Evolutionary conservation across 805 yeast species (phyloP).

Genomic region (Yarrowia divulgata): DNA sequence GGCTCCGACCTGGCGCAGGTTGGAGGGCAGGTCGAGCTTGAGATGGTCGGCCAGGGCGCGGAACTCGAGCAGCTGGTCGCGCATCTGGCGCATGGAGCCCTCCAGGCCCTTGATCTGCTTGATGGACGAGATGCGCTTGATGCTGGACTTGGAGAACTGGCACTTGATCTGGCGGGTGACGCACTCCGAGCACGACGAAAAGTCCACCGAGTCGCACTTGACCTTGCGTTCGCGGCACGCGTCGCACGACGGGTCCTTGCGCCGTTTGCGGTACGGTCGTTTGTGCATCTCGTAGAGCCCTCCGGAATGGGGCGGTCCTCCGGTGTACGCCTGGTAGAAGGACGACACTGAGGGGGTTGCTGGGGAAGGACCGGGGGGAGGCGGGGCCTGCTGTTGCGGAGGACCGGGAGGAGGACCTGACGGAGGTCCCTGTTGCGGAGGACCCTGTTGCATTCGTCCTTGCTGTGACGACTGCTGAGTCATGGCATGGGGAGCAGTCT

Average conservation of each 20-base stretch:
- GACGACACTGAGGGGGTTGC: not conserved
- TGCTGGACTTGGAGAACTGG: conserved; percentile 48
- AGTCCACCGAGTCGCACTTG: conserved; percentile 49
- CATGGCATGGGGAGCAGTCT: not conserved
- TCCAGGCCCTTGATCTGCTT: conserved; percentile 44
- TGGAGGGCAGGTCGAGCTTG: conserved; percentile 15
- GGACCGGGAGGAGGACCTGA: not conserved
- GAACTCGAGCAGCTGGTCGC: conserved; percentile 40
- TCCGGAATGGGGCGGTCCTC: conserved; percentile 10
- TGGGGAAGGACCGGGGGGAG: not conserved
- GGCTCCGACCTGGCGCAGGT: conserved; percentile 7
- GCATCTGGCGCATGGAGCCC: conserved; percentile 40
- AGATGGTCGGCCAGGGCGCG: conserved; percentile 15
- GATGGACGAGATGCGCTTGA: conserved; percentile 46
- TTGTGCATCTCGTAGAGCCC: conserved; percentile 33
- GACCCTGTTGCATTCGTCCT: too few species aligned
- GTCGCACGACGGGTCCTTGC: conserved; percentile 49
- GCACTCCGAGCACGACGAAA: conserved; percentile 48
- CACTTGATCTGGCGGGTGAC: conserved; percentile 46
- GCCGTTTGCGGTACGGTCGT: conserved; percentile 47
- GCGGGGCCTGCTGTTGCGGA: not conserved
- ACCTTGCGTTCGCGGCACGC: conserved; percentile 49
- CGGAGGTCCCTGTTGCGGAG: not conserved
- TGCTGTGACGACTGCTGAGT: not conserved
- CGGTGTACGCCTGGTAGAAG: conserved; percentile 23